Evolutionary conservation across 2,329 filamentous ascomycete genomes (phyloP).

Genomic region (Arthrinium phaeospermum): DNA sequence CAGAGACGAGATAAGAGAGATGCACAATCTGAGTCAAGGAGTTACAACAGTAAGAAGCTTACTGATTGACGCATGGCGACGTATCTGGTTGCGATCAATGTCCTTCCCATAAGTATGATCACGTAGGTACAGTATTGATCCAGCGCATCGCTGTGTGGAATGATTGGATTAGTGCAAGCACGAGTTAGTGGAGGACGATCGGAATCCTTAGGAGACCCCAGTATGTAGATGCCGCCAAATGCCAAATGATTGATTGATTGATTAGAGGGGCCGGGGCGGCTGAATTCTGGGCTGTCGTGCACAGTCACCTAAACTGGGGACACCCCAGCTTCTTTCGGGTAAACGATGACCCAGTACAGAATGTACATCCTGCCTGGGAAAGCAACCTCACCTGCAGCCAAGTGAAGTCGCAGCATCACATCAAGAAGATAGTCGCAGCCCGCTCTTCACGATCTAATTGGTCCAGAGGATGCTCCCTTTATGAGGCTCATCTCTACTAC

Average conservation of each 20-base stretch:
- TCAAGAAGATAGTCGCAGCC: not conserved
- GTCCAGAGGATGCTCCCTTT: not conserved
- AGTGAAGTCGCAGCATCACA: not conserved
- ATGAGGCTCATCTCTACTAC: not conserved
- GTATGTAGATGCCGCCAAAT: not conserved
- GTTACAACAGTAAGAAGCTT: not conserved
- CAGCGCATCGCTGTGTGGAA: not conserved
- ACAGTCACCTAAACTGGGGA: not conserved
- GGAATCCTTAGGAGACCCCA: not conserved
- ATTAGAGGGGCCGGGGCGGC: not conserved
- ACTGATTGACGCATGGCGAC: not conserved
- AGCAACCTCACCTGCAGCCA: not conserved
- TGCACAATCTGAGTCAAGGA: constrained; percentile 7
- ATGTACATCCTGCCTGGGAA: not conserved
- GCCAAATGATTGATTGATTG: not conserved
- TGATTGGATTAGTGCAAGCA: not conserved
- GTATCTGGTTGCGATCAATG: not conserved
- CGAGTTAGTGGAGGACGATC: not conserved
- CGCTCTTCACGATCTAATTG: not conserved
- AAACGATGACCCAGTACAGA: constrained; percentile 9
- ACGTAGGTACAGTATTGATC: not conserved
- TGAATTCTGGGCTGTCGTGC: not conserved
- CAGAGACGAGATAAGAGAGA: not conserved
- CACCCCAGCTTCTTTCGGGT: not conserved
- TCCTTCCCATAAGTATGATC: not conserved